These are phyloP conservation scores for Blastobotrys niveus DNA, from an alignment of 1,139 yeast genomes.

Conservation along the genomic window DNA sequence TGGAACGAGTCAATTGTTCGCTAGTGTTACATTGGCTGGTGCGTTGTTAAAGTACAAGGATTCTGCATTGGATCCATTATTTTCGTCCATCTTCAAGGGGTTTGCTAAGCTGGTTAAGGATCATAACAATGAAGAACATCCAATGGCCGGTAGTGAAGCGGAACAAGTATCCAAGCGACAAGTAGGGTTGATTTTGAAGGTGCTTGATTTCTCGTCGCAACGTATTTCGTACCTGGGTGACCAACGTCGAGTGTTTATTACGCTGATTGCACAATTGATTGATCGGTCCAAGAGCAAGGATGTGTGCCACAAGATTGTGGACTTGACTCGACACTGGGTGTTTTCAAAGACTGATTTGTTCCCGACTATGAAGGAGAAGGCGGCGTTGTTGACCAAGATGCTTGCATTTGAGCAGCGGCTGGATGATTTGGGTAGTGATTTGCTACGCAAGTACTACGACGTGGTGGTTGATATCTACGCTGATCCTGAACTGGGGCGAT, in stretches of 20 bases:
- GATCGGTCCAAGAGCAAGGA: conserved; percentile 80
- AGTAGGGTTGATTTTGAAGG: conserved; percentile 66
- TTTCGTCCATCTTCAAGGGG: conserved; percentile 76
- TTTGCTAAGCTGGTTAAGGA: conserved; percentile 86
- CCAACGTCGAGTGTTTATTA: conserved; percentile 81
- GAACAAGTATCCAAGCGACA: conserved; percentile 76
- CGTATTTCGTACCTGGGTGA: conserved; percentile 85
- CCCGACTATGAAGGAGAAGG: conserved; percentile 95
- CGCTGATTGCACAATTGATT: conserved; percentile 80
- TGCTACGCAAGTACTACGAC: conserved; percentile 76
- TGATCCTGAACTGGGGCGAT: conserved; percentile 68
- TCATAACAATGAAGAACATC: conserved; percentile 44
- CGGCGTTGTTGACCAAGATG: conserved; percentile 91
- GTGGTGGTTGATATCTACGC: conserved; percentile 86
- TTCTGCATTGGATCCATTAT: conserved; percentile 61
- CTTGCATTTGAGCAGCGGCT: conserved; percentile 86
- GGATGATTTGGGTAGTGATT: conserved; percentile 48
- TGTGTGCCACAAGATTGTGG: conserved; percentile 68
- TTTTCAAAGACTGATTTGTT: conserved; percentile 76
- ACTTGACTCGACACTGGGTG: conserved; percentile 83
- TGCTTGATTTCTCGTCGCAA: conserved; percentile 69
- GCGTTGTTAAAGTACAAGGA: conserved; percentile 73
- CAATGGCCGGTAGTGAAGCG: conserved; percentile 30
- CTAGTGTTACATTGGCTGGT: conserved; percentile 86
- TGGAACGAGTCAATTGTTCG: conserved; percentile 69